phyloP scores from a whole-genome alignment of 2,329 filamentous ascomycete species.

The Intubia oerlemansii region DNA sequence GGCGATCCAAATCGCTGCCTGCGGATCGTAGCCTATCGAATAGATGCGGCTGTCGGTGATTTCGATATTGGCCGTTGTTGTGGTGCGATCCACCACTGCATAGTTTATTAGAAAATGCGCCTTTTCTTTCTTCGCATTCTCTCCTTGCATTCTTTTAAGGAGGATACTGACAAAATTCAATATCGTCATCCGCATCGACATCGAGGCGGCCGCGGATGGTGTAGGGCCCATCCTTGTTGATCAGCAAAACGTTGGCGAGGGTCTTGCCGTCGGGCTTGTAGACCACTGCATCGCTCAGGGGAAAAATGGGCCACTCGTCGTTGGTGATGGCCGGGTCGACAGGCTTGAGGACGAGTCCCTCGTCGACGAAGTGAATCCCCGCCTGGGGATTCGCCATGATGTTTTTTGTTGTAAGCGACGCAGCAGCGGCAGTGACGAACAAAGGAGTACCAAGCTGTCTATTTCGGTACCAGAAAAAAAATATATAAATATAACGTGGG shows the following conservation, averaged over 20 bases:
- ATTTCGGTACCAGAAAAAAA: no score
- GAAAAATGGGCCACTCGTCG: conserved; percentile 39
- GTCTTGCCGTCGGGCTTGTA: conserved; percentile 28
- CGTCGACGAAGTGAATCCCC: conserved; percentile 1
- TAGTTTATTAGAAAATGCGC: not conserved
- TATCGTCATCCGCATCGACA: conserved; percentile 21
- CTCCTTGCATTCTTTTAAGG: not conserved
- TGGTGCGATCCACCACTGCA: conserved; percentile 15
- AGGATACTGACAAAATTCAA: conserved; percentile 16
- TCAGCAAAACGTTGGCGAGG: conserved; percentile 38
- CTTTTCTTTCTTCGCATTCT: no score
- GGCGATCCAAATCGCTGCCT: conserved; percentile 42
- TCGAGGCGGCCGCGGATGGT: conserved; percentile 37
- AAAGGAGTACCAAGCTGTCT: no score
- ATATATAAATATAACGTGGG: no score
- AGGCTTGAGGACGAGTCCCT: conserved; percentile 14
- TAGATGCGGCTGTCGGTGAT: conserved; percentile 31
- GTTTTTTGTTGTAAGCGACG: not conserved
- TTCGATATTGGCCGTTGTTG: conserved; percentile 23
- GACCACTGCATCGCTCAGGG: conserved; percentile 38
- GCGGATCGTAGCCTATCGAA: conserved; percentile 32
- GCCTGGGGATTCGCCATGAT: no score
- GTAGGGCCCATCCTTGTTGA: conserved; percentile 37
- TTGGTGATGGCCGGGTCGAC: conserved; percentile 12
- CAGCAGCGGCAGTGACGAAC: no score